A percentile compares a stretch with the other conserved stretches of the same genome.
Evolutionary conservation across 164 flowering plant species (phyloP).

Genomic region (Magnolia changhungtana): DNA sequence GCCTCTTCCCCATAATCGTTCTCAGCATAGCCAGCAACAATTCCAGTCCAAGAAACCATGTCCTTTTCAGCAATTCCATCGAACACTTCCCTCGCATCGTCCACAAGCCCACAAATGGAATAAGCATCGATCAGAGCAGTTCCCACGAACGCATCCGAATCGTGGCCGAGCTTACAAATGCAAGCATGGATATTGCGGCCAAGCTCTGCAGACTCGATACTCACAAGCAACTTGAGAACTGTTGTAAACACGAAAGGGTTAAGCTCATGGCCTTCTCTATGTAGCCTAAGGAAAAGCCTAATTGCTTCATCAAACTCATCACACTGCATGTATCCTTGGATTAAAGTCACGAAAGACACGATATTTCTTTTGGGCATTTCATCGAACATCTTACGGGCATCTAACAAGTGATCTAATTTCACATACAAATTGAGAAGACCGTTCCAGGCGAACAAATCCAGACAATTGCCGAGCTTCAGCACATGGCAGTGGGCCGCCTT

Average conservation of each 20-base stretch:
- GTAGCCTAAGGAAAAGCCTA: conserved; percentile 46
- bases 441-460: conserved; percentile 73
- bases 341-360: conserved; percentile 68
- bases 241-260: conserved; percentile 72
- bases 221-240: conserved; percentile 62
- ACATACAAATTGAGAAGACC: conserved; percentile 58
- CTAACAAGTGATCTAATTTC: conserved; percentile 29
- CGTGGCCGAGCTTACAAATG: conserved; percentile 58
- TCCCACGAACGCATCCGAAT: conserved; percentile 63
- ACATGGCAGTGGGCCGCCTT: conserved; percentile 52
- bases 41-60: conserved; percentile 91
- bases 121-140: conserved; percentile 77
- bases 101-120: conserved; percentile 49
- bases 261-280: conserved; percentile 67
- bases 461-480: conserved; percentile 50
- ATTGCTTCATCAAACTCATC: conserved; percentile 34
- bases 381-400: conserved; percentile 59
- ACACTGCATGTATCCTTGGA: conserved; percentile 46
- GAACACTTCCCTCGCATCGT: conserved; percentile 54
- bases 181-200: conserved; percentile 49
- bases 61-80: conserved; percentile 58
- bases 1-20: conserved; percentile 59
- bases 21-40: conserved; percentile 67
- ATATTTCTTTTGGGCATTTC: conserved; percentile 69
- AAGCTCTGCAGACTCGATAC: conserved; percentile 48